Evolutionary conservation across 148 eudicot species (phyloP).

Genomic region (Vaccinium darrowii): DNA sequence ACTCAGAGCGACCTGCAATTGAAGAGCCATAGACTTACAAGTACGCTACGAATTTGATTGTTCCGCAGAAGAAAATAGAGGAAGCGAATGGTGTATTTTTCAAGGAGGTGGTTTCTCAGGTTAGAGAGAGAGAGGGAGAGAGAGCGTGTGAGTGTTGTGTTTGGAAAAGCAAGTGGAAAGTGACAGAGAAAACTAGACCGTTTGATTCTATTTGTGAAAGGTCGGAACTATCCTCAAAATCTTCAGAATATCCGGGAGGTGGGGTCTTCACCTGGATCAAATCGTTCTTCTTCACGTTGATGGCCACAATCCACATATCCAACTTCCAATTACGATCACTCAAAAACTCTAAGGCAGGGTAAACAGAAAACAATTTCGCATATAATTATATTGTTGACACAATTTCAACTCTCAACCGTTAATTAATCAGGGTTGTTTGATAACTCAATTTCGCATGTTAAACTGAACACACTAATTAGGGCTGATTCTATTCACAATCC

Average conservation of each 20-base stretch:
- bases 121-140: neutral
- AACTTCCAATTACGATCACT: neutral
- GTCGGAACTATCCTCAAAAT: neutral
- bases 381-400: too few species aligned
- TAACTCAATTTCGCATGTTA: too few species aligned
- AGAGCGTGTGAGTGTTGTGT: neutral
- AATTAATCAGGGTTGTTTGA: too few species aligned
- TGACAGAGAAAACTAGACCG: constrained; percentile 6
- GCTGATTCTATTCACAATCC: too few species aligned
- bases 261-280: neutral
- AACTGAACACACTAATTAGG: too few species aligned
- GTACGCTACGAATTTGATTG: neutral
- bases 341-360: neutral
- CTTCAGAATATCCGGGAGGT: neutral
- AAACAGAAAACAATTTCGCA: too few species aligned
- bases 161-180: neutral
- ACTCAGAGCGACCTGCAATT: constrained; percentile 6
- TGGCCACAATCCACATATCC: neutral
- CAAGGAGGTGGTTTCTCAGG: neutral
- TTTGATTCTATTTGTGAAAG: neutral
- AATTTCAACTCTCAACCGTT: too few species aligned
- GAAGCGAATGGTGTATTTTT: neutral
- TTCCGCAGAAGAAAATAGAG: neutral
- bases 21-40: constrained; percentile 2
- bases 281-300: neutral